Conservation (phyloP, 495 filamentous ascomycete genomes). For the Lophiotrema nucula region DNA sequence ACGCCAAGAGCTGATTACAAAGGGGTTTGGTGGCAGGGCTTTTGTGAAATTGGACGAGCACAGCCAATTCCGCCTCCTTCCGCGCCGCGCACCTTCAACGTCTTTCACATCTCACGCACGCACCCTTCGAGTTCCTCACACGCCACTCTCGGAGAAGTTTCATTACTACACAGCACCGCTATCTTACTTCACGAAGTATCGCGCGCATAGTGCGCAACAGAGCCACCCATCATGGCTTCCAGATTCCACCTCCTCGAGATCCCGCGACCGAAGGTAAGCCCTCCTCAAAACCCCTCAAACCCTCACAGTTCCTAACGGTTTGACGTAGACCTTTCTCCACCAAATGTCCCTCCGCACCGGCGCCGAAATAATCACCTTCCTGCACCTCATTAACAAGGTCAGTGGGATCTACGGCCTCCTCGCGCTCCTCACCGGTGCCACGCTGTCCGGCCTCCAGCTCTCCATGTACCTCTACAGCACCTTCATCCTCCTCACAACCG, state of each 20-base stretch:
- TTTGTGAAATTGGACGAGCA: neutral
- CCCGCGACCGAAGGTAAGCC: slow-evolving; percentile 31
- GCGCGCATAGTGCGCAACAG: too few relatives aligned
- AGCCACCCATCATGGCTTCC: slow-evolving; percentile 9
- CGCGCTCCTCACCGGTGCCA: slow-evolving; percentile 56
- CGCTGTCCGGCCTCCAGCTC: slow-evolving; percentile 42
- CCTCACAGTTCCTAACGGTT: neutral
- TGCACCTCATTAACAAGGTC: slow-evolving; percentile 81
- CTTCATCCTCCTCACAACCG: slow-evolving; percentile 58
- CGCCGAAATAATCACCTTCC: slow-evolving; percentile 74
- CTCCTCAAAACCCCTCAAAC: too few relatives aligned
- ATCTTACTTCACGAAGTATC: too few relatives aligned
- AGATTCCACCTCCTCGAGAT: slow-evolving; percentile 26
- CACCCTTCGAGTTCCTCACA: neutral
- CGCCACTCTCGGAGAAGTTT: too few relatives aligned
- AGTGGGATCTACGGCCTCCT: slow-evolving; percentile 86
- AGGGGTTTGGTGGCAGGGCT: slow-evolving; percentile 5
- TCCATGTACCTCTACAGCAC: slow-evolving; percentile 78
- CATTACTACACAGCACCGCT: too few relatives aligned
- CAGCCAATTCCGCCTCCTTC: slow-evolving; percentile 2
- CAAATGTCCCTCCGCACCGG: slow-evolving; percentile 82
- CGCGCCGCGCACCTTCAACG: slow-evolving; percentile 1
- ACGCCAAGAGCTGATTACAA: slow-evolving; percentile 10
- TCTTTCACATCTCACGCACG: neutral
- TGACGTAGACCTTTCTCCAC: slow-evolving; percentile 70